Evolutionary conservation across 2,329 filamentous ascomycete species (phyloP).

Genomic region (Epichloe bromicola): DNA sequence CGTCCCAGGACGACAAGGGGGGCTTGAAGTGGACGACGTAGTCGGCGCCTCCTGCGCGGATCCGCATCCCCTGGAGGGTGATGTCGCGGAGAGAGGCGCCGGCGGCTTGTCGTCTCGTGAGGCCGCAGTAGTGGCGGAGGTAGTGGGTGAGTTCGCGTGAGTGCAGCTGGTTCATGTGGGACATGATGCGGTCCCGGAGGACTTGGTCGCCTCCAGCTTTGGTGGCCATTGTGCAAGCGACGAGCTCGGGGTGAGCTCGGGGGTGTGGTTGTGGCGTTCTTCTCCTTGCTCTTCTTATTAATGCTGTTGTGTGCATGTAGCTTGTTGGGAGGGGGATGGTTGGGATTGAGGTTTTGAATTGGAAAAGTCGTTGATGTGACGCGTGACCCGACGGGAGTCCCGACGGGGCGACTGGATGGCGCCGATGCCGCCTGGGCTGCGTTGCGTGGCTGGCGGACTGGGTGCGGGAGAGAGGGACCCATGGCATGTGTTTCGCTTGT

Average conservation of each 20-base stretch:
- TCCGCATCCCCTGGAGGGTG: constrained; percentile 49
- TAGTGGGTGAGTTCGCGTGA: constrained; percentile 60
- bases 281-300: no score
- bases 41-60: constrained; percentile 31
- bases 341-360: neutral
- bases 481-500: no score
- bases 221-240: constrained; percentile 8
- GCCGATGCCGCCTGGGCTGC: neutral
- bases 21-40: constrained; percentile 53
- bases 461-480: no score
- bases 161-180: constrained; percentile 84
- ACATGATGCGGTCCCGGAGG: constrained; percentile 34
- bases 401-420: neutral
- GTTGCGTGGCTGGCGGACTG: no score
- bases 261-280: neutral
- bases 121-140: constrained; percentile 55
- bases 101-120: constrained; percentile 39
- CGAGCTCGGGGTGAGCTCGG: neutral
- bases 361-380: neutral
- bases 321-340: no score
- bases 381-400: no score
- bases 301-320: no score
- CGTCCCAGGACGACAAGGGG: constrained; percentile 53
- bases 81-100: constrained; percentile 49
- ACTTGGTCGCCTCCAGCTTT: constrained; percentile 13